These are phyloP conservation scores for Neofusicoccum parvum DNA, from an alignment of 2,329 filamentous ascomycete genomes.

Conservation along the genomic window DNA sequence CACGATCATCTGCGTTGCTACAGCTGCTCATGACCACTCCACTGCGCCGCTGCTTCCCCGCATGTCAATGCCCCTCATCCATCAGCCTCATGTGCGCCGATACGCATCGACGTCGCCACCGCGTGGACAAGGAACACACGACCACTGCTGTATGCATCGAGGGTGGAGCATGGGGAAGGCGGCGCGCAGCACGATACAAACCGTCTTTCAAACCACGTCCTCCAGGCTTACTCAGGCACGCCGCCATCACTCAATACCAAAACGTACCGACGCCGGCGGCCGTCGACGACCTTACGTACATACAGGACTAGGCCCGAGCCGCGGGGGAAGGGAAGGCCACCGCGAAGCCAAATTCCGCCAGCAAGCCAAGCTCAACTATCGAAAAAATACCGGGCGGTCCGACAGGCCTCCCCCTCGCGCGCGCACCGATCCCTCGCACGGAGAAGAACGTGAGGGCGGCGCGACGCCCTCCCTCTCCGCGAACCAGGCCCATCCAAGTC, in stretches of 20 bases:
- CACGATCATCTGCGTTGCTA: not conserved
- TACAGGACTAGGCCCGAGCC: not conserved
- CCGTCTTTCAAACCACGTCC: not conserved
- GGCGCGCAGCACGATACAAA: not conserved
- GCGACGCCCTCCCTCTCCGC: not conserved
- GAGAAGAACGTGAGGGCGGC: no score
- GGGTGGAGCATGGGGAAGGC: not conserved
- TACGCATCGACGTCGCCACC: not conserved
- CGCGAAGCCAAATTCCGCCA: no score
- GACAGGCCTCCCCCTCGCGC: no score
- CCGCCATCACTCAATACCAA: constrained; percentile 1
- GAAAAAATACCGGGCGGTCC: no score
- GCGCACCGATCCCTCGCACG: no score
- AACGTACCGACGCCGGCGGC: not conserved
- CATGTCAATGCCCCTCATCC: not conserved
- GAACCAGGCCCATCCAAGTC: not conserved
- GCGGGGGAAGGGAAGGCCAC: not conserved
- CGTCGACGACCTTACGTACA: not conserved
- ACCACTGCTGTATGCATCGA: not conserved
- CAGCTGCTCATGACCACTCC: not conserved
- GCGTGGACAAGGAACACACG: not conserved
- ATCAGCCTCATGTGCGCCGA: constrained; percentile 1
- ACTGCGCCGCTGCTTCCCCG: not conserved
- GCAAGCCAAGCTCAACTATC: no score
- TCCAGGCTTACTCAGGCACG: not conserved